These are phyloP conservation scores for Plasmodium fragile DNA, from an alignment of 169 alveolate genomes.

Conservation along the genomic window DNA sequence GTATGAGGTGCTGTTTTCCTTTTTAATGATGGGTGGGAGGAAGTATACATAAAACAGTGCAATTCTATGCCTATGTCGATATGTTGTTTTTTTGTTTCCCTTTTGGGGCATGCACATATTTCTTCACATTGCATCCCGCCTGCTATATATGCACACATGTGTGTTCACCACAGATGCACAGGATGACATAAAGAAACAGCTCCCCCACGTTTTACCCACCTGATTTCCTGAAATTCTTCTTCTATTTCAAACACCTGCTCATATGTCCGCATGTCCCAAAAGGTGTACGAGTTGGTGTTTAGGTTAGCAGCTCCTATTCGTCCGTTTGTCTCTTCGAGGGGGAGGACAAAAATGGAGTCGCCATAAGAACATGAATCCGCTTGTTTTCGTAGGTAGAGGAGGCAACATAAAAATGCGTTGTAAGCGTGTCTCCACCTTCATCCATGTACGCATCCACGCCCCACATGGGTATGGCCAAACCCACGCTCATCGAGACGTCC, in stretches of 20 bases:
- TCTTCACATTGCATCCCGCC: not conserved
- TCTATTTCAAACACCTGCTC: slow-evolving; percentile 57
- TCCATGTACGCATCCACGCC: not conserved
- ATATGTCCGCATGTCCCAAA: slow-evolving; percentile 80
- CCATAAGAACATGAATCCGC: not conserved
- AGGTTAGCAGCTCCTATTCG: slow-evolving; percentile 86
- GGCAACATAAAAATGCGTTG: not conserved
- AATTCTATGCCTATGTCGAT: not conserved
- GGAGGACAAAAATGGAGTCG: not conserved
- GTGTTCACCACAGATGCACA: not conserved
- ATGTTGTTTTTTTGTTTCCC: not conserved
- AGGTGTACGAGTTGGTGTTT: slow-evolving; percentile 80
- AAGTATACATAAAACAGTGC: not conserved
- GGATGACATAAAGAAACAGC: not conserved
- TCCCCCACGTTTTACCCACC: slow-evolving; percentile 7
- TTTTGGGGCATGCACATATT: not conserved
- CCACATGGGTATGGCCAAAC: not conserved
- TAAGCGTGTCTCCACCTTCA: not conserved
- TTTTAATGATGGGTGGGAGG: not conserved
- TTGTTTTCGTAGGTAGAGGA: not conserved
- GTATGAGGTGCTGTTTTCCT: not conserved
- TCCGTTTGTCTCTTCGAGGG: slow-evolving; percentile 77
- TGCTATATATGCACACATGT: not conserved
- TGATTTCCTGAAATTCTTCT: slow-evolving; percentile 74
- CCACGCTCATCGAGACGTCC: not conserved